phyloP scores from a whole-genome alignment of 1,284 basidiomycete species.

The Cryptococcus amylolentus region DNA sequence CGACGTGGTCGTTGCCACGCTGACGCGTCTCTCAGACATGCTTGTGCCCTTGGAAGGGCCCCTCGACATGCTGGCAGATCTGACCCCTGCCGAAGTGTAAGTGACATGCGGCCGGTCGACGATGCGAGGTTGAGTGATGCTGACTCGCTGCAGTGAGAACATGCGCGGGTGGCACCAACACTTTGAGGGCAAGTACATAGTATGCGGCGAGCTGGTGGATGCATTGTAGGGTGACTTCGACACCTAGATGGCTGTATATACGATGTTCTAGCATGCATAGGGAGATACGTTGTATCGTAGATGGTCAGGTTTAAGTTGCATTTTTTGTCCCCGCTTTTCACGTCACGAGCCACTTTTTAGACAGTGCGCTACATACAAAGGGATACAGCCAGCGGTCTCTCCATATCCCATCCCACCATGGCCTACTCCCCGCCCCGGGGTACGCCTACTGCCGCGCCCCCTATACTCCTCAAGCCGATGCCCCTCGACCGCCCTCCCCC shows the following conservation, averaged over 20 bases:
- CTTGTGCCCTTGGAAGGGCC: slow-evolving; percentile 80
- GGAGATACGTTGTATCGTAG: too few relatives aligned
- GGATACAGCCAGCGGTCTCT: too few relatives aligned
- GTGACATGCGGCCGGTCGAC: slow-evolving; percentile 42
- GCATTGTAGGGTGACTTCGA: too few relatives aligned
- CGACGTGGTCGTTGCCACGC: not conserved
- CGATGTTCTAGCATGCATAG: not conserved
- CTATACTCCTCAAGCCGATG: too few relatives aligned
- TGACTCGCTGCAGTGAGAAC: slow-evolving; percentile 63
- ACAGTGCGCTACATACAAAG: too few relatives aligned
- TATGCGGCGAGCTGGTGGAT: slow-evolving; percentile 78
- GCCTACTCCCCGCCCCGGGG: too few relatives aligned
- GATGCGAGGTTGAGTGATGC: not conserved
- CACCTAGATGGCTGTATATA: not conserved
- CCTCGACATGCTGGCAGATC: slow-evolving; percentile 74
- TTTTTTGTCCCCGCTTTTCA: too few relatives aligned
- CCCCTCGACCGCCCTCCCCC: too few relatives aligned
- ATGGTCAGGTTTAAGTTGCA: too few relatives aligned
- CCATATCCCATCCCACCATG: too few relatives aligned
- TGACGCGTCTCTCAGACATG: slow-evolving; percentile 64
- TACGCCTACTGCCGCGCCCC: too few relatives aligned
- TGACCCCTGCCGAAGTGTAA: slow-evolving; percentile 76
- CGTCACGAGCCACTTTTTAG: too few relatives aligned
- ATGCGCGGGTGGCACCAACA: slow-evolving; percentile 91
- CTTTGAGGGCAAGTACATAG: slow-evolving; percentile 80